A percentile compares a stretch with the other conserved stretches of the same genome.
Evolutionary conservation across 163 green algal species (phyloP).

Genomic region (Chlamydomonas reinhardtii): DNA sequence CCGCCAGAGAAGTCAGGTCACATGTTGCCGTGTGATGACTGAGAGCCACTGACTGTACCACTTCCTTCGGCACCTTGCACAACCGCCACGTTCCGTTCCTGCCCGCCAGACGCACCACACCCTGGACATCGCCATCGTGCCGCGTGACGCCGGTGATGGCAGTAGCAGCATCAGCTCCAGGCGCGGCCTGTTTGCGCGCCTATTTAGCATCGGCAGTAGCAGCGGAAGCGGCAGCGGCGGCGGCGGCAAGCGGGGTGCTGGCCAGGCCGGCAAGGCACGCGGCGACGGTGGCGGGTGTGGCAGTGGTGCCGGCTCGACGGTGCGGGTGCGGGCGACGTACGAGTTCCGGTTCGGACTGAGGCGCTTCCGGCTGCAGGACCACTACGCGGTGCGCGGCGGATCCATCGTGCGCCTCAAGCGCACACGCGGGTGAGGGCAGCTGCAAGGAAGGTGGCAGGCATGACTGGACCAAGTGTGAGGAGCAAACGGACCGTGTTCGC

Average conservation of each 20-base stretch:
- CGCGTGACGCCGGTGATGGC: background rate
- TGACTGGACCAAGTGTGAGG: too few species aligned
- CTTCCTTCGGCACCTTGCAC: too few species aligned
- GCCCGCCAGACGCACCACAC: constrained; percentile 7
- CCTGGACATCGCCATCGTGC: constrained; percentile 1
- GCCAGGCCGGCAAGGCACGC: background rate
- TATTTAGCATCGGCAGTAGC: background rate
- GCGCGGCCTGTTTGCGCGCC: constrained; percentile 9
- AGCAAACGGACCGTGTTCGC: too few species aligned
- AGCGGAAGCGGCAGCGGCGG: background rate
- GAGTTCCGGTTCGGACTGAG: constrained; percentile 18
- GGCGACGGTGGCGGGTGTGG: too few species aligned
- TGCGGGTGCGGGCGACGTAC: constrained; percentile 3
- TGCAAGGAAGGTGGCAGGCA: background rate
- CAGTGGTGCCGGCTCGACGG: background rate
- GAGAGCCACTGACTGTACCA: too few species aligned
- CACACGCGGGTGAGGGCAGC: background rate
- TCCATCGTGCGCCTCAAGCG: constrained; percentile 22
- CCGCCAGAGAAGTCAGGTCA: too few species aligned
- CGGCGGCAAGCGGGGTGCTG: background rate
- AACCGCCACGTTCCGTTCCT: too few species aligned
- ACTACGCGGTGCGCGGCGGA: background rate
- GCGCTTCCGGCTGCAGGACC: constrained; percentile 20
- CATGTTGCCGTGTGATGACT: too few species aligned
- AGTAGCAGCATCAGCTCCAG: background rate